Evolutionary conservation across 257 asterid genomes (phyloP), one percentile per base, ranked within the genome.

Genomic region (Rehmannia glutinosa): DNA sequence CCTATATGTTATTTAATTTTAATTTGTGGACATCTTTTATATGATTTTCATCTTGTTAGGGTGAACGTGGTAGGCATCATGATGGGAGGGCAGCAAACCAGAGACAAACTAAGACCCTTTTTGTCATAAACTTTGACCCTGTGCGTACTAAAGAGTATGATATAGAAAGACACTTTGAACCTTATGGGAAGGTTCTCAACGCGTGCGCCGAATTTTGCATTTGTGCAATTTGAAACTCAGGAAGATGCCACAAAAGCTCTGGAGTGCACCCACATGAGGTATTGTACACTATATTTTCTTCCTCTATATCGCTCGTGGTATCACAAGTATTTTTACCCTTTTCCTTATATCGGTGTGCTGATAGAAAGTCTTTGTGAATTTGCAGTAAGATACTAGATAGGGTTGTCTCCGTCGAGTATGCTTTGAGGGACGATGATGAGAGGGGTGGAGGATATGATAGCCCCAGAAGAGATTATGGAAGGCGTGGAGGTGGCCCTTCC

Each of bases 231-330:
- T 65, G 95, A 88, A 68, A 90, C 86, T 6, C 96, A 84, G 77
- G 96, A 90, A 69, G 97, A 90, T 58, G 98, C 98, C 55, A 84
- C 96, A 52, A 88, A 84, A 81, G 95, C 97, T 38, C 65, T 93
- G 85, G 94, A 93, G 80, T 80, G 95, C 78, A 90, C 97, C 12
- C 94, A 93, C 71, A 80, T 93, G 97, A 93, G 98, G 98, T 86
- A 28, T 21, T 38, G 50, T 3, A 3, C 38, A 33, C 8, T 6
- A 4, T 4, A 4, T 3, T 38, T 11, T 3, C 2, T 49, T 49
- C 8, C 19, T 1, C 1, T 19, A 17, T 46, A 6, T 1, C 8
- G 3, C 38, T 6, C 3, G 38, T 33, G 8, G 38, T 33, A 33
- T 33, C 38, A 33, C 38, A 33, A 33, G 38, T 33, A 4, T 6